These are phyloP conservation scores for Russula olivacea DNA, from an alignment of 768 basidiomycete species.

Conservation along the genomic window DNA sequence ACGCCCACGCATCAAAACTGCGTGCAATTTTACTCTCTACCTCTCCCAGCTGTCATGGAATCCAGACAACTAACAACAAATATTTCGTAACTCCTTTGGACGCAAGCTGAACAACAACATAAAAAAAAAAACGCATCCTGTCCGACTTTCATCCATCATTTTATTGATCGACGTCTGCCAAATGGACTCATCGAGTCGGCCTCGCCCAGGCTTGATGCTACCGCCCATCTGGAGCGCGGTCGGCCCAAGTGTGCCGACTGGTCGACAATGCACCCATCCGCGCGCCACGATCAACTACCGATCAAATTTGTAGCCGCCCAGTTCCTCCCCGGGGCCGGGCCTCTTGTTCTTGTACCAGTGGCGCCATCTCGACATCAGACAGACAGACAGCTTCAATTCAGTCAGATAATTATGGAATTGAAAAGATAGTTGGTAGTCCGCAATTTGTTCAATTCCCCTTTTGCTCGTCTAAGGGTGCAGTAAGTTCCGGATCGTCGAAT, in stretches of 20 bases:
- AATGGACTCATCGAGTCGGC: background rate
- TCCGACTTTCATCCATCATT: background rate
- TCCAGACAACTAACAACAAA: background rate
- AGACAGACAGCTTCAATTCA: constrained; percentile 21
- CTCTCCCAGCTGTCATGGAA: background rate
- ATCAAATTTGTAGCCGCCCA: constrained; percentile 14
- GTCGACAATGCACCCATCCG: background rate
- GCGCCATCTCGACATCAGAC: constrained; percentile 2
- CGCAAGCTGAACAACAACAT: background rate
- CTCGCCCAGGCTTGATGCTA: background rate
- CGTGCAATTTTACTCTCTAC: constrained; percentile 16
- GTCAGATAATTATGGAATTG: background rate
- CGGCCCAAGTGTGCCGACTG: background rate
- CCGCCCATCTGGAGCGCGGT: background rate
- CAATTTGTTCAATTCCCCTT: constrained; percentile 3
- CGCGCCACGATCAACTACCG: constrained; percentile 19
- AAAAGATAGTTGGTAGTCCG: constrained; percentile 4
- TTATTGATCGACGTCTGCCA: background rate
- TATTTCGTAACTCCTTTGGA: background rate
- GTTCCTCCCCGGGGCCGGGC: too few relatives aligned
- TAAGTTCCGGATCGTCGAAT: background rate
- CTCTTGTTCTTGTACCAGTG: background rate
- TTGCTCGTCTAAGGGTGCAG: background rate
- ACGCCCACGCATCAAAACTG: constrained; percentile 16
- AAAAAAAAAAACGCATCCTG: background rate